Conservation (phyloP, 306 rosid species). For the Cucurbita argyrosperma region DNA sequence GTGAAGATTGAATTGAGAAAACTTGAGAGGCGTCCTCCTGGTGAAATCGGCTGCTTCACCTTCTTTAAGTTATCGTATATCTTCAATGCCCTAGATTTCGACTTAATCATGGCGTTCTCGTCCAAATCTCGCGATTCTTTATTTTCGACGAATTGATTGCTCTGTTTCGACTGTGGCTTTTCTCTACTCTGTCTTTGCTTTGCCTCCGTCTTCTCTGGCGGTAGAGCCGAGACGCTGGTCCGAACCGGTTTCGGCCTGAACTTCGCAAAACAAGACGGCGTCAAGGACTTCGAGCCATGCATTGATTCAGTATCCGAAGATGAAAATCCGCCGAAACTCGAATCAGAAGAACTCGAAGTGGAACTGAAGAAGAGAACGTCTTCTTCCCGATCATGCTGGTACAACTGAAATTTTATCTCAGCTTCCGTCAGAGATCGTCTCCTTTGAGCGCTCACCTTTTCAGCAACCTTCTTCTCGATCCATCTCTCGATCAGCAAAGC, state of each 20-base stretch:
- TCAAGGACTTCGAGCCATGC: conserved; percentile 17
- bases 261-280: conserved; percentile 35
- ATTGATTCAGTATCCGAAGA: conserved; percentile 74
- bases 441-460: conserved; percentile 10
- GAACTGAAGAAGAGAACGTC: conserved; percentile 60
- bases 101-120: conserved; percentile 30
- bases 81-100: conserved; percentile 65
- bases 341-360: conserved; percentile 64
- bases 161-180: background rate
- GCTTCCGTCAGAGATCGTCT: conserved; percentile 4
- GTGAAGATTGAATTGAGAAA: conserved; percentile 60
- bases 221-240: conserved; percentile 17
- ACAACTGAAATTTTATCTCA: conserved; percentile 18
- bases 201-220: conserved; percentile 18
- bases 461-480: conserved; percentile 27
- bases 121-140: conserved; percentile 3
- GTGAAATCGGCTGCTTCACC: conserved; percentile 84
- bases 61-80: conserved; percentile 69
- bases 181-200: conserved; percentile 14
- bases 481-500: conserved; percentile 36
- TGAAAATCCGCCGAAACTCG: conserved; percentile 65
- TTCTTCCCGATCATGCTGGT: conserved; percentile 17
- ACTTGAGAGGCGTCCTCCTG: conserved; percentile 54
- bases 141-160: background rate
- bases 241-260: conserved; percentile 38